phyloP scores from a whole-genome alignment of 179 eudicot genomes.

The Silene vulgaris region DNA sequence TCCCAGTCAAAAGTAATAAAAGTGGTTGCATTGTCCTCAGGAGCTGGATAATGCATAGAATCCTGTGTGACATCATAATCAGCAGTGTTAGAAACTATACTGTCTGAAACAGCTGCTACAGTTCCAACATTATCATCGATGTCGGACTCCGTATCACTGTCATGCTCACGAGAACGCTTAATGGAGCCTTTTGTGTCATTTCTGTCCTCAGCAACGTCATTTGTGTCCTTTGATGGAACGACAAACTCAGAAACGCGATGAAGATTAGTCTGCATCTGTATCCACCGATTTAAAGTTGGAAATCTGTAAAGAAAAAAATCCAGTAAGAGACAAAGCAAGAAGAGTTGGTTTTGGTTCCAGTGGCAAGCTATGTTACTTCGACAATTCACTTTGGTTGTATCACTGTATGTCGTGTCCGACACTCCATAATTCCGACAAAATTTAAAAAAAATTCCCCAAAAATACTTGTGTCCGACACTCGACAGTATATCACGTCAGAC shows the following conservation, averaged over 20 bases:
- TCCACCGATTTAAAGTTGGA: conserved; percentile 99
- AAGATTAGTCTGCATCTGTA: conserved; percentile 97
- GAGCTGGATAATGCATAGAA: conserved; percentile 42
- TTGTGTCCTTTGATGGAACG: conserved; percentile 46
- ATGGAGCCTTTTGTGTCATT: conserved; percentile 41
- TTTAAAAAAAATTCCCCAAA: no score
- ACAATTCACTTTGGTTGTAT: background rate
- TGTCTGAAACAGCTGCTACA: conserved; percentile 38
- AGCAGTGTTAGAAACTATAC: conserved; percentile 31
- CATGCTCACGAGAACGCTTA: conserved; percentile 75
- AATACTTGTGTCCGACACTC: background rate
- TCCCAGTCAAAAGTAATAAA: conserved; percentile 95
- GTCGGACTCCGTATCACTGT: conserved; percentile 75
- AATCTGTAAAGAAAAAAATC: conserved; percentile 45
- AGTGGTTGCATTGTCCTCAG: conserved; percentile 48
- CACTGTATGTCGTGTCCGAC: background rate
- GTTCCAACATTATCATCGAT: conserved; percentile 53
- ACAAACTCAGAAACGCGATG: conserved; percentile 88
- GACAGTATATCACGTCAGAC: background rate
- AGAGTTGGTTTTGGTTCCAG: background rate
- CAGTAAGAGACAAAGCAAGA: conserved; percentile 9
- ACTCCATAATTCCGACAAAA: background rate
- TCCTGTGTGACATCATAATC: conserved; percentile 50
- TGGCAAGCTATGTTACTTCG: background rate
- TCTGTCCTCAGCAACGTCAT: conserved; percentile 36